Percentiles rank a stretch among this genome's conserved stretches.
Conservation (phyloP, 306 rosid species). For the Luffa acutangula region DNA sequence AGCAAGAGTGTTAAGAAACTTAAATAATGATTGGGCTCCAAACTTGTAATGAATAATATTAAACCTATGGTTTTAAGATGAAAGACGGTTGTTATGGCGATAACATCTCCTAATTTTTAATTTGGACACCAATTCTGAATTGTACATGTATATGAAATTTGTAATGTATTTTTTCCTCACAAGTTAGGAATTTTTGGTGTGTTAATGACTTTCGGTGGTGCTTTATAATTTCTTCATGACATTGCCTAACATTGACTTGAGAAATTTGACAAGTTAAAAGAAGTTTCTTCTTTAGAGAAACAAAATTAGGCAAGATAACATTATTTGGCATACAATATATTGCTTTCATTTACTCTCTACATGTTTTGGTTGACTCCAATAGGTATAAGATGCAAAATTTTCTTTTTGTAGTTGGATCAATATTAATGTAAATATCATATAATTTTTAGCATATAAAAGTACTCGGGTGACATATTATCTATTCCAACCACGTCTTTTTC, state of each 20-base stretch:
- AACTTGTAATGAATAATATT: too few species aligned
- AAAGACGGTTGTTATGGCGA: not conserved
- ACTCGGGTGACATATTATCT: too few species aligned
- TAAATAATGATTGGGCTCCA: too few species aligned
- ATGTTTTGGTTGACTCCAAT: not conserved
- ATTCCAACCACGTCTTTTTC: too few species aligned
- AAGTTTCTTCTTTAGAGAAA: not conserved
- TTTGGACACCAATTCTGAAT: too few species aligned
- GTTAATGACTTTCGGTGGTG: not conserved
- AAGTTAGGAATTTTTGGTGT: not conserved
- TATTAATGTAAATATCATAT: not conserved
- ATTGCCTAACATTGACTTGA: slow-evolving; percentile 7
- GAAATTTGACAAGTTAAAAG: not conserved
- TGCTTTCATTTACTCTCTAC: not conserved
- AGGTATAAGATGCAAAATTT: not conserved
- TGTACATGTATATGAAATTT: not conserved
- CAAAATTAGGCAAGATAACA: not conserved
- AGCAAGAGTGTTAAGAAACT: too few species aligned
- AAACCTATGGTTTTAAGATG: not conserved
- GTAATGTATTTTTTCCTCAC: not conserved
- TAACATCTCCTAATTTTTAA: not conserved
- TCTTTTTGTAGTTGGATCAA: not conserved
- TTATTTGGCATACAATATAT: not conserved
- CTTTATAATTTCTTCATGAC: not conserved
- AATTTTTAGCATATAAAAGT: not conserved